Base-by-base conservation (phyloP, 2,329 filamentous ascomycete species). In the Pezicula rhizophila region DNA sequence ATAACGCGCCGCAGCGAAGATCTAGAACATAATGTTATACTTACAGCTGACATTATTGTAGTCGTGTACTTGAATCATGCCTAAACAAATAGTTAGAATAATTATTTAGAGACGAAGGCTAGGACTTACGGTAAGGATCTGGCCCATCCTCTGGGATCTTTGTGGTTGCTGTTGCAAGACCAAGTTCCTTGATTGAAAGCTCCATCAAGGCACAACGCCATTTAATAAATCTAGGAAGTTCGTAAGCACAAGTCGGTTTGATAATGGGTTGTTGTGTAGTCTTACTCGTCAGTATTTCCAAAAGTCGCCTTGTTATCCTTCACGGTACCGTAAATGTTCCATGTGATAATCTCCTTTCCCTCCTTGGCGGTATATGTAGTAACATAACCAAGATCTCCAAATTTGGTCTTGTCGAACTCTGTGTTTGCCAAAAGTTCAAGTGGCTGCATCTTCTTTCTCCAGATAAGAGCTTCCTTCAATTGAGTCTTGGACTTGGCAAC, bases 251-350 rank as follows among this genome's bases (percentile, higher is more conserved):
- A 14, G 6, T 40, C 11, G 20, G 18, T 10, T 38, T 42, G n/a
- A 10, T 31, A 14, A 15, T 17, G 20, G n/a, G 18, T 14, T n/a
- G 23, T 23, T 52, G 42, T 44, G 40, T 15, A 23, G 23, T 75
- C 85, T 66, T 71, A 95, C 89, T 87, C 86, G 23, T 90, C 76
- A 5, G 90, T 71, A 61, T 93, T 78, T 4, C 87, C 88, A 72
- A 96, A 96, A 0, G 89, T 95, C 50, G 76, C 74, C 56, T 87
- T 80, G 53, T 89, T 82, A 59, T 89, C 79, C 76, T 93, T 93
- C 54, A 91, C 87, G 34, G 82, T 81, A 12, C 91, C 91, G 64
- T 97, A 96, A 62, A 96, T 84, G 67, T 96, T 96, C 85, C 91
- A 96, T 2, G 88, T 93, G 43, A 91, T 84, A 48, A 96, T 76